A percentile compares a stretch with the other conserved stretches of the same genome.
These are phyloP conservation scores for Alternaria atra DNA, from an alignment of 2,329 filamentous ascomycete species.

Conservation along the genomic window DNA sequence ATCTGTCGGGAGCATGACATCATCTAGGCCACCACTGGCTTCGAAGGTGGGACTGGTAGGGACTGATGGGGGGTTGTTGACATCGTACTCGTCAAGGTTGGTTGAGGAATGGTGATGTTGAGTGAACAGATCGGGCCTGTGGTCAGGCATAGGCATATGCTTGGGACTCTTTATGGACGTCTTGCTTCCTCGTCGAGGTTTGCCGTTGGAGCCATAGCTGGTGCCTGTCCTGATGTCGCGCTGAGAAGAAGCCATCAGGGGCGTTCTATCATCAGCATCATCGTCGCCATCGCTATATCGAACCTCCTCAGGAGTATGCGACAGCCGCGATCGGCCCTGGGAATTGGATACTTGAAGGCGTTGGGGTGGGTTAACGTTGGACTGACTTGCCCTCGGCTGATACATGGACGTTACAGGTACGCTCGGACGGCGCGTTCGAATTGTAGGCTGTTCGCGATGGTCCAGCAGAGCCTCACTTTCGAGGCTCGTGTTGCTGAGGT, in stretches of 20 bases:
- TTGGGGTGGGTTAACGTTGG: constrained; percentile 31
- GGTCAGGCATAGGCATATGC: constrained; percentile 22
- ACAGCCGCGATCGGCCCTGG: constrained; percentile 40
- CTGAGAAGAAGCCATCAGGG: constrained; percentile 58
- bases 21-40: constrained; percentile 62
- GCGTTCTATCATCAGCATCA: constrained; percentile 62
- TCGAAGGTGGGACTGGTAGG: constrained; percentile 66
- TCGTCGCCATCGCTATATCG: constrained; percentile 60
- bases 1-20: constrained; percentile 75
- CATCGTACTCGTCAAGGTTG: constrained; percentile 61
- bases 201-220: constrained; percentile 48
- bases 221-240: constrained; percentile 45
- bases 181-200: constrained; percentile 41
- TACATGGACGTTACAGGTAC: constrained; percentile 49
- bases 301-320: constrained; percentile 34
- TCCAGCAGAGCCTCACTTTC: constrained; percentile 90
- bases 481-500: constrained; percentile 83
- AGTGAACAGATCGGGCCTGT: constrained; percentile 35
- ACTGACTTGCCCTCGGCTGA: constrained; percentile 37
- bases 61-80: constrained; percentile 72
- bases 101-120: constrained; percentile 42
- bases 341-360: constrained; percentile 23
- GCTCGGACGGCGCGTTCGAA: constrained; percentile 55
- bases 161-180: constrained; percentile 46
- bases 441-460: constrained; percentile 69